Evolutionary conservation across 2,329 filamentous ascomycete genomes (phyloP), one percentile per base, ranked within the genome.

Genomic region (Parastagonospora avenae): DNA sequence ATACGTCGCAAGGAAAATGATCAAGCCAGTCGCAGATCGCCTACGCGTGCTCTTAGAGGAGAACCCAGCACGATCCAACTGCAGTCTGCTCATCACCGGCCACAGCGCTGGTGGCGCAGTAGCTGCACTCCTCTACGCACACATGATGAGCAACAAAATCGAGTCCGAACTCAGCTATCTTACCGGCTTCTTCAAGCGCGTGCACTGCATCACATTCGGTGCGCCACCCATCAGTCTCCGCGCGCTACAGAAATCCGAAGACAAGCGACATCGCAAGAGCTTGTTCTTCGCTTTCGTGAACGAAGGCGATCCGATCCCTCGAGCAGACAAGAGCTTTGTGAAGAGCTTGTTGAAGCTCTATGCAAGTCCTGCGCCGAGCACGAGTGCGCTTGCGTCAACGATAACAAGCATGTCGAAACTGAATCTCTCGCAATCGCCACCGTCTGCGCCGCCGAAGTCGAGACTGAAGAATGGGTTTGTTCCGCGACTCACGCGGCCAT

Each of bases 161-260:
- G 71, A 79, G 36, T 91, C 87, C 6, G 88, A 93, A 65, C 83
- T 96, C 37, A 90, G 82, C 53, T 71, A 78, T 29, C 80, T 95
- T 4, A 86, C 88, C 0, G 80, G 80, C 1, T 86, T 74, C 72
- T 94, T 96, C 76, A 88, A 87, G 65, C 81, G 90, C 36, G 82
- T 95, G 2, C 91, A 96, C 72, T 96, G 91, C 73, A 78, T 95
- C 35, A 92, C 88, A 0, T 95, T 95, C 61, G 91, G 91, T n/a
- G 82, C 90, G 0, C 91, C 91, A 1, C 91, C 91, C 0, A 79
- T 95, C 2, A 88, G 86, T 15, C 79, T 92, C 0, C 78, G 89
- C 1, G 89, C 91, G 0, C 74, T 95, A 2, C 66, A 79, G 27
- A 88, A 84, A 58, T 86, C 88, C 0, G 62, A 61, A 2, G 60